phyloP scores from a whole-genome alignment of 2,329 filamentous ascomycete species.

The Alternaria incomplexa region DNA sequence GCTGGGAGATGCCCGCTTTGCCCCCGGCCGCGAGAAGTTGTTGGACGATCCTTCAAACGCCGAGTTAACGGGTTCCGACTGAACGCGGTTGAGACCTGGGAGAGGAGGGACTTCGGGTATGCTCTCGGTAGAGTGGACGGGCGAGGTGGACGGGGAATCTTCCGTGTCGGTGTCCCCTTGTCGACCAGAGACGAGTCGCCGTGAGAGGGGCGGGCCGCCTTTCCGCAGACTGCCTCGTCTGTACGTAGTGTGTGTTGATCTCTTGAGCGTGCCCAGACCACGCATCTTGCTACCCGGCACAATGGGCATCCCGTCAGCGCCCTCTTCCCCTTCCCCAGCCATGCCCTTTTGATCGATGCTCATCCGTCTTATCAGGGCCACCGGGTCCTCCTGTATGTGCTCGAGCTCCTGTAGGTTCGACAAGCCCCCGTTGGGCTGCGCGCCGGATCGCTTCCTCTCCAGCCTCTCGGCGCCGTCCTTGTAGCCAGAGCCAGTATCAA shows the following conservation, averaged over 20 bases:
- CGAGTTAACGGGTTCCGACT: constrained; percentile 69
- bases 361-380: constrained; percentile 72
- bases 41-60: constrained; percentile 39
- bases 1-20: constrained; percentile 35
- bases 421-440: constrained; percentile 58
- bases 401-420: constrained; percentile 72
- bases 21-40: constrained; percentile 67
- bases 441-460: constrained; percentile 71
- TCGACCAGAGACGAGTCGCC: constrained; percentile 65
- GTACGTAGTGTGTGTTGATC: constrained; percentile 92
- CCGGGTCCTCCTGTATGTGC: constrained; percentile 80
- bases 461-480: constrained; percentile 83
- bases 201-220: constrained; percentile 76
- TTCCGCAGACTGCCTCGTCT: constrained; percentile 84
- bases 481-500: constrained; percentile 78
- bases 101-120: constrained; percentile 44
- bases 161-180: constrained; percentile 68
- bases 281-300: constrained; percentile 74
- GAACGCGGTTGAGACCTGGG: constrained; percentile 64
- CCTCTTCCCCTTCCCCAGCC: constrained; percentile 45
- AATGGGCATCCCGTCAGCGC: constrained; percentile 68
- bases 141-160: constrained; percentile 58
- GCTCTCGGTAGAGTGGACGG: constrained; percentile 46
- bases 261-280: constrained; percentile 78
- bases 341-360: constrained; percentile 58